Base-by-base conservation (phyloP, 1,284 basidiomycete genomes). In the Rhodotorula sp. region DNA sequence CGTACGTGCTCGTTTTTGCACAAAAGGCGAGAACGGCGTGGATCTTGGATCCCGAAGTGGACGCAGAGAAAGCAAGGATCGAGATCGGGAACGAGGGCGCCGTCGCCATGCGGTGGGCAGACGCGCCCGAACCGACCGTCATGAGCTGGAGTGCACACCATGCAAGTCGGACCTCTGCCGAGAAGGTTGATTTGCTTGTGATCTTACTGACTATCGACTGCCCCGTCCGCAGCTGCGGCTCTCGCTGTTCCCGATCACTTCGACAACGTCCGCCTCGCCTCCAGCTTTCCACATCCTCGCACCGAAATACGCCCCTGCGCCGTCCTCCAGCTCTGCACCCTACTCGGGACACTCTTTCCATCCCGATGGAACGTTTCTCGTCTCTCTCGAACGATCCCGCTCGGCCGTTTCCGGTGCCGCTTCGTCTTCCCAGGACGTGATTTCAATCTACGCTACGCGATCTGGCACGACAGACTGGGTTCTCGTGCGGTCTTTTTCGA, bases 351-450 rank as follows among this genome's bases (percentile, higher is more conserved):
- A 66, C 70, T 67, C 72, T 1, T 69, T 75, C 57, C 66, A 64
- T 10, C 70, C 56, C 20, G 56, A 65, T 23, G 34, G 59, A 10
- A 58, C 29, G 6, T 75, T 72, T 54, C 61, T 79, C 29, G 77
- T 73, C 52, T 39, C 78, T 3, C 62, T 73, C 5, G 77, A 78
- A 46, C 70, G 78, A 14, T 47, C 60, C 54, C 14, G n/a, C 46
- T 20, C 26, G 43, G 7, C 8, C 16, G 23, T 14, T 16, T 26
- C 58, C 54, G 26, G 47, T 60, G 26, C 62, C 57, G 18, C 29
- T 21, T 62, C 15, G 26, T 56, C 54, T 7, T 26, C 15, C 3
- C 31, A 52, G 34, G 34, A 43, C 34, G 5, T 18, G 18, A 29
- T 29, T 26, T 20, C 58, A 3, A 29, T 47, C 1, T 56, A 56